phyloP scores from a whole-genome alignment of 257 asterid genomes.

The Agastache rugosa region DNA sequence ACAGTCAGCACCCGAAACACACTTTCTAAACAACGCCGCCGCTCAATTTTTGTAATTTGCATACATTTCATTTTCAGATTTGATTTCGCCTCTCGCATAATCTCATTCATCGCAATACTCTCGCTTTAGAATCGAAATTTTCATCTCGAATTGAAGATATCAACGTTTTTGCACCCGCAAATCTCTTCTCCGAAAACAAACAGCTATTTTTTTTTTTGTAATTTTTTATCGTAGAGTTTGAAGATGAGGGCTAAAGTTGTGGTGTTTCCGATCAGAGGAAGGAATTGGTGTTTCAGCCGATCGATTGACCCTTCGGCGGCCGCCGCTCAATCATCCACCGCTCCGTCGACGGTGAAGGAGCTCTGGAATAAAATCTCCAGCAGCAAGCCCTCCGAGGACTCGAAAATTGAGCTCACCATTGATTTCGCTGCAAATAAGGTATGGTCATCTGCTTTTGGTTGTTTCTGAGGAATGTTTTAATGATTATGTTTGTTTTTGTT shows the following conservation, averaged over 20 bases:
- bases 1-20: slow-evolving; percentile 17
- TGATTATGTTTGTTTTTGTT: slow-evolving; percentile 13
- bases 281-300: slow-evolving; percentile 92
- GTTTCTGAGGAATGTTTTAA: slow-evolving; percentile 11
- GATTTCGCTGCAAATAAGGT: slow-evolving; percentile 90
- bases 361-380: slow-evolving; percentile 58
- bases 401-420: slow-evolving; percentile 64
- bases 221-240: not conserved
- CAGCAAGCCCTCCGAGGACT: slow-evolving; percentile 36
- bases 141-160: not conserved
- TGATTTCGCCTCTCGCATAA: not conserved
- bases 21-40: slow-evolving; percentile 34
- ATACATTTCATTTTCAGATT: not conserved
- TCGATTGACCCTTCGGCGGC: slow-evolving; percentile 60
- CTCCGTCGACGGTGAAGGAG: slow-evolving; percentile 77
- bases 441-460: not conserved
- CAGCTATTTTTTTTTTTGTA: not conserved
- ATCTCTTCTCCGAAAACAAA: not conserved
- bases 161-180: not conserved
- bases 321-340: slow-evolving; percentile 55
- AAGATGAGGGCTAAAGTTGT: slow-evolving; percentile 82
- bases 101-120: not conserved
- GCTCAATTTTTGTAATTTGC: slow-evolving; percentile 22
- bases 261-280: slow-evolving; percentile 87
- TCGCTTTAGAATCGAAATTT: not conserved